Percentiles rank a stretch among this genome's conserved stretches.
Conservation (phyloP, 306 rosid genomes). For the Casuarina equisetifolia region DNA sequence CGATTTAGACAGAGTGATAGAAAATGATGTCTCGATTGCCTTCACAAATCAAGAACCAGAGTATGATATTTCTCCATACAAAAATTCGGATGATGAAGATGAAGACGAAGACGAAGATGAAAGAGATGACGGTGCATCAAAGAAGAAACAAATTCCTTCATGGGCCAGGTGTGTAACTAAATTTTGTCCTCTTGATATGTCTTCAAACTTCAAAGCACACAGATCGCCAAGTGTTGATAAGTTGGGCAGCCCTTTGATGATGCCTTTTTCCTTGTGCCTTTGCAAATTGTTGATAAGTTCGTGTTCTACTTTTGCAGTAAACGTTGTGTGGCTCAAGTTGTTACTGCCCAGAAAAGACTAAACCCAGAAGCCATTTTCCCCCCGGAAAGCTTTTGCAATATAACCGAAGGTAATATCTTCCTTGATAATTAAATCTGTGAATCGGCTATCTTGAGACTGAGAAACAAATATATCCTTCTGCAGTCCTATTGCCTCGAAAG, state of each 20-base stretch:
- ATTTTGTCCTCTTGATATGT: neutral
- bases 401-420: constrained; percentile 62
- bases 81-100: constrained; percentile 84
- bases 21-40: constrained; percentile 25
- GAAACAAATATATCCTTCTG: constrained; percentile 25
- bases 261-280: constrained; percentile 6
- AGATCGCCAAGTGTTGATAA: neutral
- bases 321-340: constrained; percentile 41
- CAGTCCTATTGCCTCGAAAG: constrained; percentile 63
- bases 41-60: constrained; percentile 54
- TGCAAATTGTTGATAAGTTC: constrained; percentile 19
- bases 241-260: neutral
- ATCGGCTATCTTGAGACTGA: constrained; percentile 24
- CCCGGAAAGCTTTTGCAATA: constrained; percentile 54
- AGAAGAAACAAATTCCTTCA: constrained; percentile 65
- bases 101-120: constrained; percentile 73
- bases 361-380: constrained; percentile 62
- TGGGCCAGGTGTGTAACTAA: constrained; percentile 79
- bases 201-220: constrained; percentile 1
- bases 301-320: constrained; percentile 62
- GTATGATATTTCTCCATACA: constrained; percentile 89
- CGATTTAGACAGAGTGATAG: constrained; percentile 34
- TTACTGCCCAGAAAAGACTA: constrained; percentile 51
- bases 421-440: neutral
- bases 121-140: constrained; percentile 44